Conservation (phyloP, 2,329 filamentous ascomycete genomes). For the Sarocladium strictum region DNA sequence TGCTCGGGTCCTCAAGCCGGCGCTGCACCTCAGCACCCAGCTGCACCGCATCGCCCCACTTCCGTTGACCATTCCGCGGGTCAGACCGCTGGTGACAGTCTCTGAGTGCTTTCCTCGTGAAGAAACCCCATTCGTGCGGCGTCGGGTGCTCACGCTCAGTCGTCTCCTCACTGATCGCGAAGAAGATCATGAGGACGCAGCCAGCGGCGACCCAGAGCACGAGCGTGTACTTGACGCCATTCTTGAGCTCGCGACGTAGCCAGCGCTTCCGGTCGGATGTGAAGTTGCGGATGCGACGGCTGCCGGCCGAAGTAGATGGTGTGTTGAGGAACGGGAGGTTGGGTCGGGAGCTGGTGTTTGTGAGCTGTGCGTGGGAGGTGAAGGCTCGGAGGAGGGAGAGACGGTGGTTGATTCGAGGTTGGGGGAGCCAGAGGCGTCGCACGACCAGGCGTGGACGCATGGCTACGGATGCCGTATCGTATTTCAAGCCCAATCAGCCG, state of each 20-base stretch:
- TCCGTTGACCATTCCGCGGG: constrained; percentile 32
- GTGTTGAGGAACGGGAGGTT: constrained; percentile 39
- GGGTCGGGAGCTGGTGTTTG: constrained; percentile 25
- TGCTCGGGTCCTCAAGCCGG: constrained; percentile 56
- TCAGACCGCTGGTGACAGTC: constrained; percentile 55
- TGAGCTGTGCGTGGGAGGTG: constrained; percentile 21
- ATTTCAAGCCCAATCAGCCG: no score
- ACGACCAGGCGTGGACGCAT: constrained; percentile 36
- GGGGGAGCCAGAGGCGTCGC: constrained; percentile 22
- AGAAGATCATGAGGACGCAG: constrained; percentile 54
- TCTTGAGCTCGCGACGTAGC: constrained; percentile 63
- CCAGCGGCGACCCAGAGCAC: constrained; percentile 59
- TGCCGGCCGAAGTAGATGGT: background rate
- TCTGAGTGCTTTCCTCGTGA: constrained; percentile 62
- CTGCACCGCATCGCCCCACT: background rate
- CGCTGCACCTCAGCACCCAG: background rate
- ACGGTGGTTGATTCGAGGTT: constrained; percentile 13
- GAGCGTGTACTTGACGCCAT: constrained; percentile 62
- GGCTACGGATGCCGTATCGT: constrained; percentile 7
- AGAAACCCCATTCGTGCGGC: constrained; percentile 73
- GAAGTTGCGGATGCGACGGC: constrained; percentile 51
- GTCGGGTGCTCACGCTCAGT: constrained; percentile 74
- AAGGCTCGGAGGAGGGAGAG: constrained; percentile 20
- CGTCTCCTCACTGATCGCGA: constrained; percentile 65
- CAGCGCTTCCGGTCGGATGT: constrained; percentile 72